Percentiles rank a stretch among this genome's conserved stretches.
Evolutionary conservation across 306 rosid genomes (phyloP).

Genomic region (Lupinus albus): DNA sequence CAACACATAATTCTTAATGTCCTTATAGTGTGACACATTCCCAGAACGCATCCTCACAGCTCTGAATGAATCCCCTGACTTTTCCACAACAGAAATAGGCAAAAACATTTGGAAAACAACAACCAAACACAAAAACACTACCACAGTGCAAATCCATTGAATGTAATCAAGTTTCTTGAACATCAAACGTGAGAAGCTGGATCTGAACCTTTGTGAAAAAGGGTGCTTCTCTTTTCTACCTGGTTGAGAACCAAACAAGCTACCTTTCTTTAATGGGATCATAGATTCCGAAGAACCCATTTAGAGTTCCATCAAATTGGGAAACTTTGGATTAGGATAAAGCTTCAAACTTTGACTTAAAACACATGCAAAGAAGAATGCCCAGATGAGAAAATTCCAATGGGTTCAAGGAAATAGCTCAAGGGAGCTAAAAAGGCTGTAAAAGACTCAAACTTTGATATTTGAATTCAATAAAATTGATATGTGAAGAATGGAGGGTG

Average conservation of each 20-base stretch:
- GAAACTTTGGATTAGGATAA: conserved; percentile 12
- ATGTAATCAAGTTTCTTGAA: conserved; percentile 82
- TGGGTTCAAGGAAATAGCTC: conserved; percentile 13
- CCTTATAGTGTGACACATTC: conserved; percentile 49
- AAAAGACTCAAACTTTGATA: conserved; percentile 32
- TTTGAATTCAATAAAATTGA: conserved; percentile 27
- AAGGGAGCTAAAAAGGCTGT: conserved; percentile 23
- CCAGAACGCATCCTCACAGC: conserved; percentile 54
- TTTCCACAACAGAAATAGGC: conserved; percentile 78
- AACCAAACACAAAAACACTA: conserved; percentile 74
- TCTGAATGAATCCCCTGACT: conserved; percentile 43
- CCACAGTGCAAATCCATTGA: conserved; percentile 92
- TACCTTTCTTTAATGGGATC: conserved; percentile 70
- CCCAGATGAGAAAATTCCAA: conserved; percentile 34
- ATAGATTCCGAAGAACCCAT: conserved; percentile 91
- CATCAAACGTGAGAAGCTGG: conserved; percentile 80
- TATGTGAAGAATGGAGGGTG: background rate
- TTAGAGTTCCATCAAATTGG: conserved; percentile 63
- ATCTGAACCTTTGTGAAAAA: conserved; percentile 80
- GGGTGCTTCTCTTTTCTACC: conserved; percentile 62
- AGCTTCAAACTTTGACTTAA: conserved; percentile 40
- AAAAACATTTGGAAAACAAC: conserved; percentile 83
- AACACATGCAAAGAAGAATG: conserved; percentile 31
- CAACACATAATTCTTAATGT: conserved; percentile 54
- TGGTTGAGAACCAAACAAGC: conserved; percentile 55